Conservation (phyloP, 768 basidiomycete species). For the Gautieria morchelliformis region DNA sequence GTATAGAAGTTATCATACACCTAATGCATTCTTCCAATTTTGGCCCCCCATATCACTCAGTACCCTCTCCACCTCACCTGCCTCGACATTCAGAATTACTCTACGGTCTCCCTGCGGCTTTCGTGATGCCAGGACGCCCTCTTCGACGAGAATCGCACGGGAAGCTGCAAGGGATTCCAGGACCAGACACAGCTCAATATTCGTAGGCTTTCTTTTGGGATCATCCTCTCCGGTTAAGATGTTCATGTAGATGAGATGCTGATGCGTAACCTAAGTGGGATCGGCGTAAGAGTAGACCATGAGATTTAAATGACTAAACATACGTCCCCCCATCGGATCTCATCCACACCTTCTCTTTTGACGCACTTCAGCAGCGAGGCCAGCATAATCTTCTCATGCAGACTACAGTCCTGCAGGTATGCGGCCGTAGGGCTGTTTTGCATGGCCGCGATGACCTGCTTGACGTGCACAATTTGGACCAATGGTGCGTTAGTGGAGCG, state of each 20-base stretch:
- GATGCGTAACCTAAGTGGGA: conserved; percentile 50
- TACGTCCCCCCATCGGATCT: conserved; percentile 80
- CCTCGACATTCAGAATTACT: conserved; percentile 76
- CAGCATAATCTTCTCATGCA: conserved; percentile 85
- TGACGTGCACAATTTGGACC: conserved; percentile 56
- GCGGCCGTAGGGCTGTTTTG: conserved; percentile 86
- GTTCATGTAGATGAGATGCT: conserved; percentile 63
- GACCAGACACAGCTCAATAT: conserved; percentile 56
- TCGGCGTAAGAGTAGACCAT: background rate
- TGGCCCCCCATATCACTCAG: conserved; percentile 71
- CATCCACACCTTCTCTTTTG: conserved; percentile 75
- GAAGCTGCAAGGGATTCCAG: conserved; percentile 71
- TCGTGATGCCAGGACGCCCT: conserved; percentile 36
- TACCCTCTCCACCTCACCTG: conserved; percentile 75
- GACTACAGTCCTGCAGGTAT: conserved; percentile 71
- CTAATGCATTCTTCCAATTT: conserved; percentile 49
- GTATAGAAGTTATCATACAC: conserved; percentile 9
- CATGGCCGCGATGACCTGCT: conserved; percentile 72
- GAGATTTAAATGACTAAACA: conserved; percentile 15
- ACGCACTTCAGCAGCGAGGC: conserved; percentile 76
- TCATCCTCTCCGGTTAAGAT: conserved; percentile 52
- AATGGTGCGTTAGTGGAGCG: conserved; percentile 36
- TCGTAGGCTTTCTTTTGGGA: conserved; percentile 45
- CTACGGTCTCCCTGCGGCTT: conserved; percentile 59
- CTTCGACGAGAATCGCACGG: conserved; percentile 67